These are phyloP conservation scores for Cupressus sempervirens DNA, from an alignment of 75 land plant genomes.

Conservation along the genomic window DNA sequence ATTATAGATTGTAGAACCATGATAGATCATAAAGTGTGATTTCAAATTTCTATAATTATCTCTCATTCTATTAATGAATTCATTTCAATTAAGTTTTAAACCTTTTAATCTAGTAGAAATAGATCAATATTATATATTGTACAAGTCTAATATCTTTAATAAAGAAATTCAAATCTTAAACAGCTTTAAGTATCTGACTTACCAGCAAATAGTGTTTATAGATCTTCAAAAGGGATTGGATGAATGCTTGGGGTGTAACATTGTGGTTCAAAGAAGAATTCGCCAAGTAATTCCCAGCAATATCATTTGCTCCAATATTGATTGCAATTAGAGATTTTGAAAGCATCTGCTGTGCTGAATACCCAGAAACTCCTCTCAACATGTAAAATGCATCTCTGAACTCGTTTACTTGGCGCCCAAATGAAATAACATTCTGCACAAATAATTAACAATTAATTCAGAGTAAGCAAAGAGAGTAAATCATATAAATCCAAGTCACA, in stretches of 20 bases:
- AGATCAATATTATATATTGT: no score
- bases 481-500: not conserved
- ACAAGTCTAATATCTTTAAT: no score
- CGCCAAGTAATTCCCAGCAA: not conserved
- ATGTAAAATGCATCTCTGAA: not conserved
- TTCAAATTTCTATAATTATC: no score
- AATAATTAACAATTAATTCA: not conserved
- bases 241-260: not conserved
- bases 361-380: not conserved
- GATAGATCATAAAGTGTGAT: no score
- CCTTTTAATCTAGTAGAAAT: no score
- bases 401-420: not conserved
- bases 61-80: no score
- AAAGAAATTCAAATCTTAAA: not conserved
- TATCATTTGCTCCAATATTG: slow-evolving; percentile 10
- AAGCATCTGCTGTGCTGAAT: not conserved
- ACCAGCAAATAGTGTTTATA: slow-evolving; percentile 5
- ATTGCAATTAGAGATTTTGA: not conserved
- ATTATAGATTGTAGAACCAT: no score
- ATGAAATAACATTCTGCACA: slow-evolving; percentile 5
- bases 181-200: not conserved
- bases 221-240: not conserved
- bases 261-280: not conserved
- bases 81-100: no score
- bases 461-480: not conserved